Percentiles rank a stretch among this genome's conserved stretches.
Evolutionary conservation across 1,139 yeast species (phyloP).

Genomic region (Candida frijolesensis): DNA sequence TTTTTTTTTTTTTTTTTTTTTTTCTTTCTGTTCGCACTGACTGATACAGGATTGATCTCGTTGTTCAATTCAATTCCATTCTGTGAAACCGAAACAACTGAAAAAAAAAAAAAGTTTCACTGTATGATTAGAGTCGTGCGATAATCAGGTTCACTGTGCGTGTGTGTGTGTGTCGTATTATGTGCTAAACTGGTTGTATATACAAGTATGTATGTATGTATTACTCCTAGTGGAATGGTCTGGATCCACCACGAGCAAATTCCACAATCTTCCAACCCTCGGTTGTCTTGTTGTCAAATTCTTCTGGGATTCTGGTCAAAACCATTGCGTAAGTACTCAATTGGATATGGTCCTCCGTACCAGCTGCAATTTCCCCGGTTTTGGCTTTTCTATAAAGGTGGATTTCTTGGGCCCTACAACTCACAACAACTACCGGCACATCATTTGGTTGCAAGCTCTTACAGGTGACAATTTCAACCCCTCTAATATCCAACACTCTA

Average conservation of each 20-base stretch:
- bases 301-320: slow-evolving; percentile 88
- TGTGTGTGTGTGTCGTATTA: not conserved
- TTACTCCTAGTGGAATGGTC: slow-evolving; percentile 69
- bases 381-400: slow-evolving; percentile 86
- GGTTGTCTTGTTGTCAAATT: slow-evolving; percentile 84
- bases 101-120: not conserved
- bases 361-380: slow-evolving; percentile 95
- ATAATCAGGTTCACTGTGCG: not conserved
- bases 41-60: slow-evolving; percentile 7
- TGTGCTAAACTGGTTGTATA: slow-evolving; percentile 5
- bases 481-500: slow-evolving; percentile 88
- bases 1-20: not conserved
- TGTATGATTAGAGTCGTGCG: not conserved
- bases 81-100: not conserved
- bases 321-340: slow-evolving; percentile 96
- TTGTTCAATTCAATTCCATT: not conserved
- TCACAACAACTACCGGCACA: slow-evolving; percentile 88
- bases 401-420: slow-evolving; percentile 96
- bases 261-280: slow-evolving; percentile 98
- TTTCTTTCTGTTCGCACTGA: not conserved
- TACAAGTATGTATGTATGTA: slow-evolving; percentile 6
- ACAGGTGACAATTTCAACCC: slow-evolving; percentile 90
- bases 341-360: slow-evolving; percentile 91
- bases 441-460: slow-evolving; percentile 90
- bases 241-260: slow-evolving; percentile 91